phyloP scores from a whole-genome alignment of 1,139 yeast genomes.

The Meyerozyma sp. region DNA sequence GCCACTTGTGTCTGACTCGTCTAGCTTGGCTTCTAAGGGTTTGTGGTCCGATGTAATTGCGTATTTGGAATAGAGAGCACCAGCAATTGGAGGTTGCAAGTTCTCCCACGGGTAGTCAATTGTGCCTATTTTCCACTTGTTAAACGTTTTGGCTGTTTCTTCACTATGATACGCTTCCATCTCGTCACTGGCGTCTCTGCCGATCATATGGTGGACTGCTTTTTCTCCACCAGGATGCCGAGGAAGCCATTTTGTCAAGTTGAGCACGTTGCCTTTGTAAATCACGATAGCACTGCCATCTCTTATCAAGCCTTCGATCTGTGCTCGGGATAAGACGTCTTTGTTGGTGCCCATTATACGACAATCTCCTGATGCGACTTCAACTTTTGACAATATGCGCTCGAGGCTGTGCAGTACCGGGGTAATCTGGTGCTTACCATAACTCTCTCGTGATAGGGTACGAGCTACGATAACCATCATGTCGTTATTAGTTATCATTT shows the following conservation, averaged over 20 bases:
- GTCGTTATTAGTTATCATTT: not conserved
- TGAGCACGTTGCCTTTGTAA: conserved; percentile 54
- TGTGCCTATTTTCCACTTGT: conserved; percentile 56
- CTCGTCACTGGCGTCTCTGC: conserved; percentile 87
- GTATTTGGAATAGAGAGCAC: conserved; percentile 47
- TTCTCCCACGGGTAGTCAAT: conserved; percentile 66
- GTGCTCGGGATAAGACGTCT: conserved; percentile 13
- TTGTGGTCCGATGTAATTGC: not conserved
- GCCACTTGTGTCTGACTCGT: conserved; percentile 5
- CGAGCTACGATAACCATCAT: not conserved
- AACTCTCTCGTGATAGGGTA: too few relatives aligned
- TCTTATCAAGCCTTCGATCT: conserved; percentile 47
- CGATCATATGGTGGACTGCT: conserved; percentile 78
- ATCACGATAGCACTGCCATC: conserved; percentile 69
- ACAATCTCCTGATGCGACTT: not conserved
- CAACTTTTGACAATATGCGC: not conserved
- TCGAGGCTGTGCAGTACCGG: not conserved
- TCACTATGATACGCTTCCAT: conserved; percentile 76
- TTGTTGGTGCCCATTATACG: not conserved
- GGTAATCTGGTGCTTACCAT: not conserved
- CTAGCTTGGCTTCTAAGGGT: conserved; percentile 6
- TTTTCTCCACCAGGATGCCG: conserved; percentile 88
- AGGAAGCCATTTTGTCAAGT: conserved; percentile 64
- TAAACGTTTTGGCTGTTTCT: conserved; percentile 48
- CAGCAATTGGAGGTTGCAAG: conserved; percentile 84